These are phyloP conservation scores for Metrosideros polymorpha DNA, from an alignment of 441 rosid genomes.

Conservation along the genomic window DNA sequence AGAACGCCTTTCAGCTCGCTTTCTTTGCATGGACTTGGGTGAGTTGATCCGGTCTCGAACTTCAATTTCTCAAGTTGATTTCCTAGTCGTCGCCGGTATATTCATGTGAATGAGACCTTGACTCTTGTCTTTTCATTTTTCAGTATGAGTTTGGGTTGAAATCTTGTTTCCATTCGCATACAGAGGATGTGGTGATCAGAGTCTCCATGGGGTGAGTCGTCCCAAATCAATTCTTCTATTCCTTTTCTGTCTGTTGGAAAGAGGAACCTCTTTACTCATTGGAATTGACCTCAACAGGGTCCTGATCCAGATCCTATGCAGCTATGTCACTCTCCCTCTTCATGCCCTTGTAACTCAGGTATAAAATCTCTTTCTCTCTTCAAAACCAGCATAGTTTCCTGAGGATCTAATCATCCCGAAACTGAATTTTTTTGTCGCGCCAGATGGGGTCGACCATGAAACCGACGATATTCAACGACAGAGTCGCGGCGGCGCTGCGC, in stretches of 20 bases:
- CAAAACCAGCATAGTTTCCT: not conserved
- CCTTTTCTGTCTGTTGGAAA: not conserved
- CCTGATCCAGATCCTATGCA: conserved; percentile 1
- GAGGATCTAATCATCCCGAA: not conserved
- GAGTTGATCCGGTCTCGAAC: not conserved
- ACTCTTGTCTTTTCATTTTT: not conserved
- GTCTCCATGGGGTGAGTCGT: not conserved
- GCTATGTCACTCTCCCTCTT: not conserved
- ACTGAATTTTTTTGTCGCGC: not conserved
- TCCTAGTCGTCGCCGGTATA: not conserved
- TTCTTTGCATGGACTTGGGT: conserved; percentile 65
- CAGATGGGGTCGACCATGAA: conserved; percentile 2
- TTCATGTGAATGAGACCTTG: not conserved
- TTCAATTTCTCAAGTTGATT: not conserved
- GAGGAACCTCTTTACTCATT: not conserved
- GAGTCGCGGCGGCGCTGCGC: not conserved
- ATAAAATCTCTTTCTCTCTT: not conserved
- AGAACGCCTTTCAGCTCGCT: conserved; percentile 70
- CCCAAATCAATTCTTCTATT: not conserved
- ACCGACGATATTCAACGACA: conserved; percentile 1
- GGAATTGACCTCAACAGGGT: not conserved
- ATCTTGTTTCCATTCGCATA: not conserved
- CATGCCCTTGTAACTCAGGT: conserved; percentile 1
- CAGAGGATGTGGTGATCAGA: not conserved
- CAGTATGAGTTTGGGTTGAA: not conserved